phyloP scores from a whole-genome alignment of 169 alveolate genomes.

The Theileria annulata region DNA sequence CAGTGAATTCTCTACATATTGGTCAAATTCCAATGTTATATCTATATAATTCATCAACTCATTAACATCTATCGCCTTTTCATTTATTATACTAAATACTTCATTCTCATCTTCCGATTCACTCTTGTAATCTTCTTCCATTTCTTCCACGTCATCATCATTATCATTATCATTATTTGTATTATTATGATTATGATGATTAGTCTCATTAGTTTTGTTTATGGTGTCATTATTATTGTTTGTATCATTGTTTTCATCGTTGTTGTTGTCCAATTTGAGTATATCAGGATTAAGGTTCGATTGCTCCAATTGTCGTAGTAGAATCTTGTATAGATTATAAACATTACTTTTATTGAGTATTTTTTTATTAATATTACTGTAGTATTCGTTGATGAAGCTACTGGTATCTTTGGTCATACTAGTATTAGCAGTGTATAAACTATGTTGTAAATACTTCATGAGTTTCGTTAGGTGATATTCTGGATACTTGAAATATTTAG shows the following conservation, averaged over 20 bases:
- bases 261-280: background rate
- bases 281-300: background rate
- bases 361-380: background rate
- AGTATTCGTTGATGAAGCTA: background rate
- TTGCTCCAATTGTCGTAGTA: background rate
- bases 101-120: background rate
- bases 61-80: background rate
- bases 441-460: background rate
- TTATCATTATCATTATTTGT: background rate
- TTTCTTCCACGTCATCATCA: background rate
- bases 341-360: background rate
- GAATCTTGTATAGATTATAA: background rate
- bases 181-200: too few relatives aligned
- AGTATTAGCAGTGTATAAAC: background rate
- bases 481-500: conserved; percentile 8
- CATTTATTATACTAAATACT: too few relatives aligned
- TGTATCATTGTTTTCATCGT: background rate
- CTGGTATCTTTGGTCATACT: background rate
- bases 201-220: background rate
- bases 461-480: background rate
- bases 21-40: conserved; percentile 11
- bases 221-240: too few relatives aligned
- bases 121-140: background rate
- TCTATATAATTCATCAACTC: conserved; percentile 7
- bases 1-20: background rate